These are phyloP conservation scores for Lenwebbia sp. DNA, from an alignment of 345 rosid species.

Conservation along the genomic window DNA sequence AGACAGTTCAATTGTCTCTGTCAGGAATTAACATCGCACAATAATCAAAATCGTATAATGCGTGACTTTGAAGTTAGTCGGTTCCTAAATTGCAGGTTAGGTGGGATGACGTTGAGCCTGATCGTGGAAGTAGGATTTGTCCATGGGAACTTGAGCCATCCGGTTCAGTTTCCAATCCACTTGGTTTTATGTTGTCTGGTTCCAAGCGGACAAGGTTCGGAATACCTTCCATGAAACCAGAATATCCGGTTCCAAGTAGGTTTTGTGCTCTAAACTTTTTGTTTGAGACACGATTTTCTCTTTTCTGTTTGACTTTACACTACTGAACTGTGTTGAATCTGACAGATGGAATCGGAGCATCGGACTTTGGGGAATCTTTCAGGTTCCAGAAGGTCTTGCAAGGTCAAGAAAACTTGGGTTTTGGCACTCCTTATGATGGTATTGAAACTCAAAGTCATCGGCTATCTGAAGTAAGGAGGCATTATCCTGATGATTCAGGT, in stretches of 20 bases:
- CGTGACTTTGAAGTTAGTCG: neutral
- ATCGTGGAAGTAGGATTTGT: slow-evolving; percentile 66
- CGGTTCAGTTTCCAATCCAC: slow-evolving; percentile 44
- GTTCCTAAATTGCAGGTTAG: slow-evolving; percentile 40
- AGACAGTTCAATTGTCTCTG: neutral
- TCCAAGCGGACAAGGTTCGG: slow-evolving; percentile 79
- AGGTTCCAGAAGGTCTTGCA: slow-evolving; percentile 99
- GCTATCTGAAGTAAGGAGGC: slow-evolving; percentile 24
- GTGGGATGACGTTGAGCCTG: slow-evolving; percentile 72
- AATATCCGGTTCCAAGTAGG: slow-evolving; percentile 64
- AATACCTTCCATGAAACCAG: slow-evolving; percentile 55
- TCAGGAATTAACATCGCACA: neutral
- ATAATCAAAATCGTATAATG: neutral
- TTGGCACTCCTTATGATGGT: slow-evolving; percentile 40
- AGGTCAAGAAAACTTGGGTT: slow-evolving; percentile 98
- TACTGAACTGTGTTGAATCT: neutral
- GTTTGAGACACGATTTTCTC: neutral
- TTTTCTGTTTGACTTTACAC: neutral
- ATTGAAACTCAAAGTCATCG: slow-evolving; percentile 25
- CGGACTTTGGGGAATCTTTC: slow-evolving; percentile 83
- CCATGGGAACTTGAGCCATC: slow-evolving; percentile 94
- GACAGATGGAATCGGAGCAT: slow-evolving; percentile 62
- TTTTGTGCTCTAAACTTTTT: neutral
- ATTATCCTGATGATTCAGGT: slow-evolving; percentile 19
- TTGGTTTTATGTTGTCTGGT: slow-evolving; percentile 42